These are phyloP conservation scores for Syncephalastrum monosporum DNA, from an alignment of 371 early-diverging fungal species.

Conservation along the genomic window DNA sequence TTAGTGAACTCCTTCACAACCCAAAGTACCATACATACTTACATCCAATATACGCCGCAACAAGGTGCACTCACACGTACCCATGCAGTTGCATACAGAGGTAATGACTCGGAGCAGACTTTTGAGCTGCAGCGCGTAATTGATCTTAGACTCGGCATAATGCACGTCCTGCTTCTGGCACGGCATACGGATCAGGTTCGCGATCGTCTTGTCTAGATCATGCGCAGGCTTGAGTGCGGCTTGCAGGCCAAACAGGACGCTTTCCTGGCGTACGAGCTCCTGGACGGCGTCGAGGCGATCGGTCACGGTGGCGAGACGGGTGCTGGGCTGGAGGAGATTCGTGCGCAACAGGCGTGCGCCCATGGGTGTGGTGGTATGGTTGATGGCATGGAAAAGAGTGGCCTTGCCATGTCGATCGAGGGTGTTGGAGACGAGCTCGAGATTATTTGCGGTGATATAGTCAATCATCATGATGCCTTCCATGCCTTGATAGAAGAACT, in stretches of 20 bases:
- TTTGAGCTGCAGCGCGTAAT: conserved; percentile 69
- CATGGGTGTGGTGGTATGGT: conserved; percentile 69
- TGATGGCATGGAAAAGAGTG: conserved; percentile 56
- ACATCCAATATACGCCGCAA: conserved; percentile 38
- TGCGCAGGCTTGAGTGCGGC: conserved; percentile 21
- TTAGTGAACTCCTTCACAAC: no score
- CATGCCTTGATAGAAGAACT: conserved; percentile 61
- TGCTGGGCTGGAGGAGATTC: conserved; percentile 72
- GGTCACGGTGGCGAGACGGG: conserved; percentile 30
- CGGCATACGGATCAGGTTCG: conserved; percentile 25
- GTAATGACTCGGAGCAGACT: conserved; percentile 52
- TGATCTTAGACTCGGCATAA: conserved; percentile 70
- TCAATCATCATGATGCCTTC: conserved; percentile 47
- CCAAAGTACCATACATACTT: conserved; percentile 1
- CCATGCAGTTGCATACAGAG: conserved; percentile 34
- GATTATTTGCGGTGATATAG: conserved; percentile 52
- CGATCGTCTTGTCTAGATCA: conserved; percentile 32
- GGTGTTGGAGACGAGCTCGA: conserved; percentile 62
- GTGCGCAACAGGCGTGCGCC: conserved; percentile 72
- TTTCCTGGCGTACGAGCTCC: conserved; percentile 34
- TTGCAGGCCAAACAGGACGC: conserved; percentile 36
- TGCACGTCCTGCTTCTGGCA: conserved; percentile 31
- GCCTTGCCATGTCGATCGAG: conserved; percentile 30
- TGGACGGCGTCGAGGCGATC: conserved; percentile 57
- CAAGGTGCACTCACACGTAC: conserved; percentile 32